phyloP scores from a whole-genome alignment of 768 basidiomycete genomes.

The Leucocoprinus birnbaumii region DNA sequence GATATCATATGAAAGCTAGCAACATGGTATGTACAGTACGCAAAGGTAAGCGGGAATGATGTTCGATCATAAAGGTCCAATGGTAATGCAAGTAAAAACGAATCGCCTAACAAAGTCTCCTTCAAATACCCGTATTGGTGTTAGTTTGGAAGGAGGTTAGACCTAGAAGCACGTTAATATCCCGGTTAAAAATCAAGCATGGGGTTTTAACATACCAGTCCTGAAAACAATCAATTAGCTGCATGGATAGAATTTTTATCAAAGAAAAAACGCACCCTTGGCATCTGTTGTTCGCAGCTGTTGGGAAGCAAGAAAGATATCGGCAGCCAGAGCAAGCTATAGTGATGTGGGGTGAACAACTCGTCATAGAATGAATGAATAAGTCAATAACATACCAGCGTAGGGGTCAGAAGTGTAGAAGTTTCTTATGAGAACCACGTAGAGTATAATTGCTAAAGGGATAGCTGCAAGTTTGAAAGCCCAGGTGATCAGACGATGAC shows the following conservation, averaged over 20 bases:
- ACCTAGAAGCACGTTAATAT: slow-evolving; percentile 11
- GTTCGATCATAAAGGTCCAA: background rate
- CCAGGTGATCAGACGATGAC: slow-evolving; percentile 74
- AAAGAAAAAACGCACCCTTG: slow-evolving; percentile 39
- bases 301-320: slow-evolving; percentile 89
- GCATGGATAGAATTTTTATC: background rate
- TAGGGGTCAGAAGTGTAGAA: slow-evolving; percentile 90
- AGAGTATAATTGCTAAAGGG: slow-evolving; percentile 75
- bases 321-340: slow-evolving; percentile 85
- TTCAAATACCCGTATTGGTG: too few species aligned
- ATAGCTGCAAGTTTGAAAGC: slow-evolving; percentile 68
- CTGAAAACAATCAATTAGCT: slow-evolving; percentile 19
- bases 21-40: background rate
- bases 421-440: slow-evolving; percentile 79
- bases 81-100: background rate
- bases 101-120: background rate
- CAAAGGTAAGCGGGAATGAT: background rate
- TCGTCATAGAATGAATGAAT: slow-evolving; percentile 4
- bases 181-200: too few species aligned
- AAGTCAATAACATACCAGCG: slow-evolving; percentile 50
- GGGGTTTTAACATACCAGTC: slow-evolving; percentile 33
- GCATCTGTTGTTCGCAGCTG: slow-evolving; percentile 66
- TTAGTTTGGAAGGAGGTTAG: slow-evolving; percentile 14
- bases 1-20: background rate
- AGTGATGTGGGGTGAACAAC: background rate